Evolutionary conservation across 2,329 filamentous ascomycete species (phyloP), one percentile per base, ranked within the genome.

Genomic region (Diplodia intermedia): DNA sequence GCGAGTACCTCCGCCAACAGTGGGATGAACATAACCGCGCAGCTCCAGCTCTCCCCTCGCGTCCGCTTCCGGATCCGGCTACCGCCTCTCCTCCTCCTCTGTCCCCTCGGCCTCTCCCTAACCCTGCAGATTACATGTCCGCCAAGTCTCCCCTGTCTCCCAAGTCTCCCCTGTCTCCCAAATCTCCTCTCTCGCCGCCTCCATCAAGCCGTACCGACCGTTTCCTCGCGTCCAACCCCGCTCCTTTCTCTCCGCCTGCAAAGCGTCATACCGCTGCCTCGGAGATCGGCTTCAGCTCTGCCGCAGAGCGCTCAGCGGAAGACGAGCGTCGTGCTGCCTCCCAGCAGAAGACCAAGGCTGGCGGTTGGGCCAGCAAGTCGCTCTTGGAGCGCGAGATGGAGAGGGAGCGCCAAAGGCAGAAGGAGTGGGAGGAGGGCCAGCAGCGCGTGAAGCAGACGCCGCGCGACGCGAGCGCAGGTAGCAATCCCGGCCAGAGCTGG

Each of bases 301-400:
- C 85, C 54, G 86, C 89, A 67, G 83, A 80, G 15, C 88, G 91
- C 73, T 87, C 90, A 74, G 84, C 86, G 9, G 60, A 63, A 38
- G 60, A 63, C 31, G 60, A 50, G 29, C 84, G 87, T 3, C 87
- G 89, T 14, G 79, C 80, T 1, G 84, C 86, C 65, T 83, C 86
- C 12, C 88, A 90, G 74, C 78, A 81, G 60, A 84, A 86, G 75
- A 90, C 88, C 23, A 88, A 88, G 76, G 86, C 88, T 1, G 85
- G 82, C 33, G 88, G 86, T 0, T 88, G 85, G 86, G 88, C 88
- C 1, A 85, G 85, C 71, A 91, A 90, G 80, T 91, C 89, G 0
- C 83, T 93, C 11, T 85, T 93, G 1, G 91, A 93, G 79, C 87
- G 90, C 33, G 91, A 94, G 79, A 93, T 93, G 90, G 91, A 94